Evolutionary conservation across 495 filamentous ascomycete genomes (phyloP).

Genomic region (Copromyces sp.): DNA sequence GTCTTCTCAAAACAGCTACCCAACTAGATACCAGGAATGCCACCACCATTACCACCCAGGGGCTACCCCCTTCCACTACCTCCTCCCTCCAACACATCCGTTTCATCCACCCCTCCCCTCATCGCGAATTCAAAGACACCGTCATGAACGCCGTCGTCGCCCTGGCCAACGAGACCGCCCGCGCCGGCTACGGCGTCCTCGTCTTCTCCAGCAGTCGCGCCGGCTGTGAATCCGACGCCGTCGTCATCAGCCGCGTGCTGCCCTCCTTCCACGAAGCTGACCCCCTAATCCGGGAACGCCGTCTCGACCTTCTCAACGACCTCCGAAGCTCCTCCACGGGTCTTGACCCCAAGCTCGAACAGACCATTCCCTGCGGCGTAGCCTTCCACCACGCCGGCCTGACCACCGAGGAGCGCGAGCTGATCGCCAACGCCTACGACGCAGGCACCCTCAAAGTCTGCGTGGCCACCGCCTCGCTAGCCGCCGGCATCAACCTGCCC

Average conservation of each 20-base stretch:
- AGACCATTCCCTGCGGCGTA: conserved; percentile 54
- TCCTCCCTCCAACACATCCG: conserved; percentile 27
- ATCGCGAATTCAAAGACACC: conserved; percentile 52
- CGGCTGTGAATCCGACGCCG: conserved; percentile 54
- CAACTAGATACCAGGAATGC: conserved; percentile 37
- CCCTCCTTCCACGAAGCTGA: conserved; percentile 35
- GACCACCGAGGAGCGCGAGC: conserved; percentile 69
- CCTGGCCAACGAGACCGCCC: conserved; percentile 55
- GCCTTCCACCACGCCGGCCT: conserved; percentile 77
- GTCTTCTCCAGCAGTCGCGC: conserved; percentile 67
- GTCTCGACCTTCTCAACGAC: conserved; percentile 58
- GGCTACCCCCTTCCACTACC: conserved; percentile 14
- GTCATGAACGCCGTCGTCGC: conserved; percentile 61
- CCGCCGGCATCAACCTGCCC: conserved; percentile 68
- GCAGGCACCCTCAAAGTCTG: conserved; percentile 58
- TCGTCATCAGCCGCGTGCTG: conserved; percentile 53
- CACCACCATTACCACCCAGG: conserved; percentile 13
- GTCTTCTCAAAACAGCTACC: conserved; percentile 51
- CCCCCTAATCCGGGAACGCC: conserved; percentile 40
- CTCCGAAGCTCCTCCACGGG: conserved; percentile 57
- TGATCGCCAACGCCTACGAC: conserved; percentile 66
- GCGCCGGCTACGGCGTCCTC: conserved; percentile 58
- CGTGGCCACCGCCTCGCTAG: conserved; percentile 73
- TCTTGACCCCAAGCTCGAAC: conserved; percentile 56
- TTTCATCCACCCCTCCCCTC: conserved; percentile 42